These are phyloP conservation scores for Isabelozyma pseudorhagii DNA, from an alignment of 805 yeast species.

Conservation along the genomic window DNA sequence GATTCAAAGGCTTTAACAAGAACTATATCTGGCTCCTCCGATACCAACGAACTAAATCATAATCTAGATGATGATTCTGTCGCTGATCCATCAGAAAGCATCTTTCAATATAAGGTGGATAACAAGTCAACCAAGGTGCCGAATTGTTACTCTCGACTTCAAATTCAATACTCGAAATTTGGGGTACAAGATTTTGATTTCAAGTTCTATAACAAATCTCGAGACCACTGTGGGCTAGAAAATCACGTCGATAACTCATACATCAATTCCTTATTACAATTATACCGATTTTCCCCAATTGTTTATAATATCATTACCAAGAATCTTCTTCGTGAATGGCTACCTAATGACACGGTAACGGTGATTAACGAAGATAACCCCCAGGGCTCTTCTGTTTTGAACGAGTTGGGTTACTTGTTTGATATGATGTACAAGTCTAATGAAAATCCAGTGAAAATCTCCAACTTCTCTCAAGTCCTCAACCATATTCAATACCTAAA, in stretches of 20 bases:
- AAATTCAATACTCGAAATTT: constrained; percentile 79
- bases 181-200: constrained; percentile 96
- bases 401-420: constrained; percentile 83
- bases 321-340: constrained; percentile 47
- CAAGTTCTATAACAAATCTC: constrained; percentile 72
- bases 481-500: constrained; percentile 44
- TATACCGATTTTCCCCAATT: constrained; percentile 74
- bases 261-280: constrained; percentile 69
- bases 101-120: constrained; percentile 16
- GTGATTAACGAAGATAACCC: constrained; percentile 25
- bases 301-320: constrained; percentile 63
- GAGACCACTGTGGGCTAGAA: constrained; percentile 72
- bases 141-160: constrained; percentile 69
- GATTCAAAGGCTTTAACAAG: neutral
- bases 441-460: constrained; percentile 75
- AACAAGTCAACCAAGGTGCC: constrained; percentile 44
- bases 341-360: constrained; percentile 37
- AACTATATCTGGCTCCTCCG: neutral
- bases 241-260: constrained; percentile 77
- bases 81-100: constrained; percentile 1
- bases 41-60: neutral
- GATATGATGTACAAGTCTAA: constrained; percentile 87
- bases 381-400: constrained; percentile 54
- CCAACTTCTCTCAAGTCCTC: constrained; percentile 60
- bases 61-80: neutral